phyloP scores from a whole-genome alignment of 768 basidiomycete species.

The Boletus rex-veris region DNA sequence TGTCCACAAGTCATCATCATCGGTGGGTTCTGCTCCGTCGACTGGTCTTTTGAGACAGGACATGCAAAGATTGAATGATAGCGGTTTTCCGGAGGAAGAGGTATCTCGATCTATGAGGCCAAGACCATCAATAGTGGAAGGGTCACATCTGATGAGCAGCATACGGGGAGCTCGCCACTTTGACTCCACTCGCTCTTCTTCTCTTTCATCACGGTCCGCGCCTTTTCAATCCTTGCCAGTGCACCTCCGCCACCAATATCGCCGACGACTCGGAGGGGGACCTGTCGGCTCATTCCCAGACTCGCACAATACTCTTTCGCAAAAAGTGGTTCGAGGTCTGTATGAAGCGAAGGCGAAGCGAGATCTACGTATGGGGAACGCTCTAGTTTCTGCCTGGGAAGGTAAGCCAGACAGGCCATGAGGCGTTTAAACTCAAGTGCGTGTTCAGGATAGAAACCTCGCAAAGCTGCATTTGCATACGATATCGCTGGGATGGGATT shows the following conservation, averaged over 20 bases:
- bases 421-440: slow-evolving; percentile 64
- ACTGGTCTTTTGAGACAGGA: slow-evolving; percentile 96
- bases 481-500: slow-evolving; percentile 57
- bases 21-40: slow-evolving; percentile 88
- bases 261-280: slow-evolving; percentile 83
- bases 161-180: slow-evolving; percentile 83
- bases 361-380: slow-evolving; percentile 74
- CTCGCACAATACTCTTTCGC: slow-evolving; percentile 86
- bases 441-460: slow-evolving; percentile 62
- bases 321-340: slow-evolving; percentile 79
- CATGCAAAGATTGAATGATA: slow-evolving; percentile 98
- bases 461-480: slow-evolving; percentile 69
- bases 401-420: slow-evolving; percentile 63
- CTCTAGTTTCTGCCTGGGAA: slow-evolving; percentile 65
- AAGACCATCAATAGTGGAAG: not conserved
- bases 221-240: slow-evolving; percentile 89
- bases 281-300: slow-evolving; percentile 84
- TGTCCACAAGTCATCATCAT: slow-evolving; percentile 99
- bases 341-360: slow-evolving; percentile 65
- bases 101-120: slow-evolving; percentile 81
- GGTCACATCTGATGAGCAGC: slow-evolving; percentile 1
- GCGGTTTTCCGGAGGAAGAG: slow-evolving; percentile 76
- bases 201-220: slow-evolving; percentile 89
- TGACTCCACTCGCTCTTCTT: slow-evolving; percentile 91
- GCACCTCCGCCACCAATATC: slow-evolving; percentile 94